Conservation (phyloP, 192 early-diverging fungal genomes). For the Backusella liffmaniae region DNA sequence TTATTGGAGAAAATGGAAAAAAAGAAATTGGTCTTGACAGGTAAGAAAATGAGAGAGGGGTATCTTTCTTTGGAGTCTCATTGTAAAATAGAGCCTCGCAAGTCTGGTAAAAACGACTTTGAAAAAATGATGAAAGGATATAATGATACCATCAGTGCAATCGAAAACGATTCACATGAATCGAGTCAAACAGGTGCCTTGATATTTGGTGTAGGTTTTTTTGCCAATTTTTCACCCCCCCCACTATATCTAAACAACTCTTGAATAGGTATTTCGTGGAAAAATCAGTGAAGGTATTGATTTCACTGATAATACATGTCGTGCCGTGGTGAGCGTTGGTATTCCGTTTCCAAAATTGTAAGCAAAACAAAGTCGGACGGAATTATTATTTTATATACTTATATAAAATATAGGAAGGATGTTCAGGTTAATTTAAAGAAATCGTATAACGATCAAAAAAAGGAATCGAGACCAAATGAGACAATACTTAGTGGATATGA, state of each 20-base stretch:
- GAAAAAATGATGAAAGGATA: constrained; percentile 23
- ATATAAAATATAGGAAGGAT: constrained; percentile 38
- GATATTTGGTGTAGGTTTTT: constrained; percentile 55
- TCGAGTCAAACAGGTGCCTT: constrained; percentile 45
- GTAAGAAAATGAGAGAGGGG: background rate
- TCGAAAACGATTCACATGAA: background rate
- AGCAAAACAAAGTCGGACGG: background rate
- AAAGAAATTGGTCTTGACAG: constrained; percentile 9
- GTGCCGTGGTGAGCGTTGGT: constrained; percentile 65
- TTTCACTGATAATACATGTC: constrained; percentile 62
- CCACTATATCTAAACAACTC: too few species aligned
- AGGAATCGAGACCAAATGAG: background rate
- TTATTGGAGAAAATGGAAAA: constrained; percentile 13
- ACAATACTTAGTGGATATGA: constrained; percentile 12
- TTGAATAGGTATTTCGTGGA: constrained; percentile 56
- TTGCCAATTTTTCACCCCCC: background rate
- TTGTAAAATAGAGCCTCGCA: constrained; percentile 13
- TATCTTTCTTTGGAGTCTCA: background rate
- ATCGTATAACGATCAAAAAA: constrained; percentile 33
- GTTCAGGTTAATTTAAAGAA: constrained; percentile 52
- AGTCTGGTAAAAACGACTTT: constrained; percentile 10
- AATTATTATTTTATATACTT: too few species aligned
- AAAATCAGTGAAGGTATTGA: constrained; percentile 77
- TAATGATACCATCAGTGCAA: constrained; percentile 12
- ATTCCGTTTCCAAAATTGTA: constrained; percentile 56